Percentiles rank a stretch among this genome's conserved stretches.
phyloP scores from a whole-genome alignment of 345 rosid species.

The Isatis tinctoria region DNA sequence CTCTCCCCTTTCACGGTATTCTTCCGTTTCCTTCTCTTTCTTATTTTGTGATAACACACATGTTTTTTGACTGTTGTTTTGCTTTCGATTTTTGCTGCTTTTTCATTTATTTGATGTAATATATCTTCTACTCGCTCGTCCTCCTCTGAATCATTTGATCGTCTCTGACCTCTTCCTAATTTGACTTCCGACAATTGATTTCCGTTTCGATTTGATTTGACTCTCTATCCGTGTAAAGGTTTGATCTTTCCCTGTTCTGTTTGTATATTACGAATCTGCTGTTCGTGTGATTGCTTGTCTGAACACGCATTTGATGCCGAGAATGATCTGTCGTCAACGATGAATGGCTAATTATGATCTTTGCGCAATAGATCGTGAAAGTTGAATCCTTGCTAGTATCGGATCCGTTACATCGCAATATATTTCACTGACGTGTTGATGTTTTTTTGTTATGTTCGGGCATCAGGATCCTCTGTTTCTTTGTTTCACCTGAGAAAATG shows the following conservation, averaged over 20 bases:
- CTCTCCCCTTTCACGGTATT: constrained; percentile 22
- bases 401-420: constrained; percentile 6
- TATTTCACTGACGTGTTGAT: background rate
- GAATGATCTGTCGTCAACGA: background rate
- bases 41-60: background rate
- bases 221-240: background rate
- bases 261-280: background rate
- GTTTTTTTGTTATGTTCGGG: background rate
- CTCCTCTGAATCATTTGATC: background rate
- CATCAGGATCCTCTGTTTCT: constrained; percentile 24
- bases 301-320: background rate
- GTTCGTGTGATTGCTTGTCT: background rate
- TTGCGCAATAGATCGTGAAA: constrained; percentile 7
- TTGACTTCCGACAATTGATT: background rate
- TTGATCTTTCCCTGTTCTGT: background rate
- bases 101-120: background rate
- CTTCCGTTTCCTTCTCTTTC: background rate
- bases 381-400: constrained; percentile 4
- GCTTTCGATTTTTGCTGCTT: background rate
- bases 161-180: background rate
- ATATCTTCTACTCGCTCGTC: background rate
- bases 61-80: background rate
- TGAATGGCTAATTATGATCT: background rate
- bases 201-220: constrained; percentile 7
- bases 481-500: constrained; percentile 41